Conservation (phyloP, 129 eudicot species). For the Daucus carota region DNA sequence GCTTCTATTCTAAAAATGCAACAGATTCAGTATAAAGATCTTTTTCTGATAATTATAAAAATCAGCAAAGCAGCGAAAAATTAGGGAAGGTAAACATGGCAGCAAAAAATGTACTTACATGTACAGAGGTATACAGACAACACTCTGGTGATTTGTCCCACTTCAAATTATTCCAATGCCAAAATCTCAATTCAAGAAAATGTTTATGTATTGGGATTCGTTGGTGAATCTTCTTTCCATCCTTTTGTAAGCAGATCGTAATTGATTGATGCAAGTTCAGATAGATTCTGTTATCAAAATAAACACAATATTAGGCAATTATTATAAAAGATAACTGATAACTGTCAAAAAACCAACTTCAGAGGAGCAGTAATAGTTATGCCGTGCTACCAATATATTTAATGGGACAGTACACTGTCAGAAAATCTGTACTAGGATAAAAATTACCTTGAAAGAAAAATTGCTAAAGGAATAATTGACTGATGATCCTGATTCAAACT, state of each 20-base stretch:
- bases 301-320: neutral
- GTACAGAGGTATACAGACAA: slow-evolving; percentile 17
- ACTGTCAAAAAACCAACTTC: neutral
- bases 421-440: neutral
- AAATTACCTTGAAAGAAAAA: slow-evolving; percentile 88
- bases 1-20: slow-evolving; percentile 12
- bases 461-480: slow-evolving; percentile 90
- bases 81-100: neutral
- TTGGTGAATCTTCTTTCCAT: slow-evolving; percentile 66
- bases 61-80: neutral
- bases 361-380: neutral
- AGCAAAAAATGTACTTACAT: neutral
- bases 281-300: slow-evolving; percentile 56
- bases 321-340: neutral
- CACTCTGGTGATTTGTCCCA: neutral
- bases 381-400: neutral
- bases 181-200: slow-evolving; percentile 4
- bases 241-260: slow-evolving; percentile 89
- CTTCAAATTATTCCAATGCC: neutral
- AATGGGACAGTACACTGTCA: neutral
- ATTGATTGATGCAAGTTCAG: slow-evolving; percentile 94
- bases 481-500: slow-evolving; percentile 59
- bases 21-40: neutral
- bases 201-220: slow-evolving; percentile 39
- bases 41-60: neutral